Percentiles rank a stretch among this genome's conserved stretches.
Evolutionary conservation across 73 alveolate genomes (phyloP).

Genomic region (Halteria grandinella): DNA sequence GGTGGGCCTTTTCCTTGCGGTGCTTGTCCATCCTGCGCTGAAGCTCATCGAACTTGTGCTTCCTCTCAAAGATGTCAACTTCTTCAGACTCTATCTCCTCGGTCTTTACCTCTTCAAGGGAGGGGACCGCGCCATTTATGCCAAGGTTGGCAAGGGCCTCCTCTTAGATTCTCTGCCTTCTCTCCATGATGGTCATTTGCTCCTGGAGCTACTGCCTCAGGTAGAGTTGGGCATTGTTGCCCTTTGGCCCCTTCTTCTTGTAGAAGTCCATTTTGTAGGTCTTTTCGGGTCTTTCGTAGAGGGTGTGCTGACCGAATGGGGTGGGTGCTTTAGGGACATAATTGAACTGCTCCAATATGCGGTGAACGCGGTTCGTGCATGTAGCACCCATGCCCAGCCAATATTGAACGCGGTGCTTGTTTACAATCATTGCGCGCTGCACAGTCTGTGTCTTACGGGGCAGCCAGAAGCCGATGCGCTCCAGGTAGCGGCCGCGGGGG

Average conservation of each 20-base stretch:
- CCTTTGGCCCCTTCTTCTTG: neutral
- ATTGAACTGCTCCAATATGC: constrained; percentile 55
- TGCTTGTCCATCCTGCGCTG: constrained; percentile 47
- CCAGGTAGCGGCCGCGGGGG: constrained; percentile 66
- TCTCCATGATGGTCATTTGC: constrained; percentile 41
- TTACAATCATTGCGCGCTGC: constrained; percentile 70
- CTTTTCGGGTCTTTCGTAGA: constrained; percentile 54
- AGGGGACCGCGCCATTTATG: neutral
- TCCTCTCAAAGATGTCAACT: constrained; percentile 57
- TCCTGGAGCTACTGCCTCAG: constrained; percentile 7
- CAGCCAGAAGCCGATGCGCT: constrained; percentile 74
- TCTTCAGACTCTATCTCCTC: constrained; percentile 69
- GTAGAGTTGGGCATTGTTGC: neutral
- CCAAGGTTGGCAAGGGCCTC: constrained; percentile 30
- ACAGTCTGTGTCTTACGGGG: constrained; percentile 69
- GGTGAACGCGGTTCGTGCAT: constrained; percentile 59
- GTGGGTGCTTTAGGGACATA: constrained; percentile 63
- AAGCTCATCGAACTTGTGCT: constrained; percentile 48
- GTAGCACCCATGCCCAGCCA: constrained; percentile 82
- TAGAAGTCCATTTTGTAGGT: neutral
- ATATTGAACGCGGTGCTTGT: constrained; percentile 60
- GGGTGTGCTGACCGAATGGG: constrained; percentile 58
- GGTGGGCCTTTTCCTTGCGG: constrained; percentile 29
- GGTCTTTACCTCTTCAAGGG: constrained; percentile 42
- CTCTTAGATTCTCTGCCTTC: constrained; percentile 18